Percentiles rank a stretch among this genome's conserved stretches.
These are phyloP conservation scores for Calonectria naviculata DNA, from an alignment of 2,329 filamentous ascomycete species.

Conservation along the genomic window DNA sequence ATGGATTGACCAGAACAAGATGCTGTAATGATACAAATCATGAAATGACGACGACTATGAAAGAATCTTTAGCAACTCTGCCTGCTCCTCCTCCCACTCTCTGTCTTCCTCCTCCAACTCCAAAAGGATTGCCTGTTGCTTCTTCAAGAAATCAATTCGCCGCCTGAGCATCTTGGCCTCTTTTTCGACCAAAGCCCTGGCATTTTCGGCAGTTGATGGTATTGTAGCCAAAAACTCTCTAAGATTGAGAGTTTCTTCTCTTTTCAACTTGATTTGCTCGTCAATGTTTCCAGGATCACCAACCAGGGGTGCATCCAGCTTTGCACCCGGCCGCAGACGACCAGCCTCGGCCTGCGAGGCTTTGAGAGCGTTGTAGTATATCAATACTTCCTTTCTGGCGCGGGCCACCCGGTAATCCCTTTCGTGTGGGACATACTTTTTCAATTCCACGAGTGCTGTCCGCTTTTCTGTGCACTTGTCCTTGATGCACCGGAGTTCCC, in stretches of 20 bases:
- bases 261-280: neutral
- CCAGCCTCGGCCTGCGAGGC: neutral
- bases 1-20: no score
- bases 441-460: neutral
- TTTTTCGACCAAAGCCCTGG: neutral
- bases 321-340: neutral
- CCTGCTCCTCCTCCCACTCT: neutral
- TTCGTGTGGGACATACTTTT: neutral
- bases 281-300: neutral
- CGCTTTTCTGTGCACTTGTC: neutral
- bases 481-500: neutral
- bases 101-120: neutral
- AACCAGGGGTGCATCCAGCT: neutral
- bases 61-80: neutral
- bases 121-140: neutral
- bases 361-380: neutral
- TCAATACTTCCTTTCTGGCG: neutral
- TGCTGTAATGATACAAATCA: neutral
- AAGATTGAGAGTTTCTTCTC: neutral
- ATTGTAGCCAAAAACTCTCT: neutral
- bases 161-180: neutral
- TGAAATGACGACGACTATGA: neutral
- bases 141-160: neutral
- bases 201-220: neutral
- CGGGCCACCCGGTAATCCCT: neutral